Evolutionary conservation across 2,329 filamentous ascomycete genomes (phyloP), one percentile per base, ranked within the genome.

Genomic region (Talaromyces pinophilus): DNA sequence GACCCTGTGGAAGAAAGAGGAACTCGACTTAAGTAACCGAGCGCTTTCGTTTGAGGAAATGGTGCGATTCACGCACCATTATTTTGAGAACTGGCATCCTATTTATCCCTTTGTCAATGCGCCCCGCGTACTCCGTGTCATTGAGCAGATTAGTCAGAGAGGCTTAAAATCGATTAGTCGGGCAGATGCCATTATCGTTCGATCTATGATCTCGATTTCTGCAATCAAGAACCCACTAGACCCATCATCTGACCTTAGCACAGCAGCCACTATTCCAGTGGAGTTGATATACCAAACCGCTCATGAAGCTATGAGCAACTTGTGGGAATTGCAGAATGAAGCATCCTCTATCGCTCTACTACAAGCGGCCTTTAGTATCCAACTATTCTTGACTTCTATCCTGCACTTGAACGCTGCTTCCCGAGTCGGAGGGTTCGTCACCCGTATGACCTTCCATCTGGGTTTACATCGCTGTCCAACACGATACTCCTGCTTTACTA

Each of bases 361-460:
- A 4, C 50, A 54, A 54, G 50, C 50, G 6, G 50, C 50, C 25
- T 54, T 54, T 25, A 54, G 50, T 54, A 54, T 54, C 15, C 50
- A 54, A 25, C 17, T 54, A 5, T 54, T 54, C 50, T 54, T 54
- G 8, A 54, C 50, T n/a, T 54, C 50, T 30, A 54, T 54, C 17
- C 28, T 54, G 28, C 28, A 30, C 25, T 54, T 33, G 25, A 33
- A 54, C n/a, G 28, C 50, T 30, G 50, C 50, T n/a, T 54, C 50
- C 30, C 13, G 25, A 30, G 50, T 54, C 5, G 25, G 50, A 5
- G 50, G 50, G 6, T 54, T 54, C 15, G 50, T 54, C 25, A 54
- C 25, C 3, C 25, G 50, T 30, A 54, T 54, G 50, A 30, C 25
- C 13, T 54, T 54, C 17, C 50, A 54, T 8, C 25, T 54, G 13